A percentile compares a stretch with the other conserved stretches of the same genome.
Evolutionary conservation across 306 rosid species (phyloP).

Genomic region (Abrus precatorius): DNA sequence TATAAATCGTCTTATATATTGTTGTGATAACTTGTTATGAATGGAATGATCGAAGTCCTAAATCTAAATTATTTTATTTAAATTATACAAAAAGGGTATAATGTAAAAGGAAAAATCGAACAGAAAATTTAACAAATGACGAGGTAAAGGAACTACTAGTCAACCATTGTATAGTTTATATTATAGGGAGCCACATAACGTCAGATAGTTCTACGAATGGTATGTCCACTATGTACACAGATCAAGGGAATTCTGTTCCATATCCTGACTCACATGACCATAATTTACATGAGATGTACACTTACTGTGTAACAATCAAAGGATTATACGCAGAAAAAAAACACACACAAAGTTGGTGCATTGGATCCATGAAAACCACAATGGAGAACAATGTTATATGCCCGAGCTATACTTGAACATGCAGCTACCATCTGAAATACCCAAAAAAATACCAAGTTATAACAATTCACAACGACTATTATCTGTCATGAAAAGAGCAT

Average conservation of each 20-base stretch:
- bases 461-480: not conserved
- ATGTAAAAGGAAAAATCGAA: not conserved
- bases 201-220: not conserved
- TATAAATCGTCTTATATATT: too few species aligned
- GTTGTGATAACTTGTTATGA: too few species aligned
- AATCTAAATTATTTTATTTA: too few species aligned
- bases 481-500: conserved; percentile 5
- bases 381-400: conserved; percentile 8
- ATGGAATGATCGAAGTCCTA: too few species aligned
- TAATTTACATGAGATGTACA: conserved; percentile 54
- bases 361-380: conserved; percentile 27
- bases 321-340: conserved; percentile 12
- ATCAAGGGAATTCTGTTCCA: conserved; percentile 16
- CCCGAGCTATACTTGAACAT: conserved; percentile 33
- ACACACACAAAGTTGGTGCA: conserved; percentile 1
- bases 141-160: not conserved
- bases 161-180: not conserved
- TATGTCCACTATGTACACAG: conserved; percentile 50
- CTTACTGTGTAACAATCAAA: conserved; percentile 16
- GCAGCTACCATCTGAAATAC: conserved; percentile 48
- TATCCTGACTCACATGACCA: conserved; percentile 18
- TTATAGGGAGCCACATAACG: not conserved
- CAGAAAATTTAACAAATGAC: not conserved
- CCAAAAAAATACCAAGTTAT: conserved; percentile 1
- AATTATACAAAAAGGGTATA: too few species aligned